Evolutionary conservation across 2,329 filamentous ascomycete species (phyloP).

Genomic region (Tolypocladium amazonense): DNA sequence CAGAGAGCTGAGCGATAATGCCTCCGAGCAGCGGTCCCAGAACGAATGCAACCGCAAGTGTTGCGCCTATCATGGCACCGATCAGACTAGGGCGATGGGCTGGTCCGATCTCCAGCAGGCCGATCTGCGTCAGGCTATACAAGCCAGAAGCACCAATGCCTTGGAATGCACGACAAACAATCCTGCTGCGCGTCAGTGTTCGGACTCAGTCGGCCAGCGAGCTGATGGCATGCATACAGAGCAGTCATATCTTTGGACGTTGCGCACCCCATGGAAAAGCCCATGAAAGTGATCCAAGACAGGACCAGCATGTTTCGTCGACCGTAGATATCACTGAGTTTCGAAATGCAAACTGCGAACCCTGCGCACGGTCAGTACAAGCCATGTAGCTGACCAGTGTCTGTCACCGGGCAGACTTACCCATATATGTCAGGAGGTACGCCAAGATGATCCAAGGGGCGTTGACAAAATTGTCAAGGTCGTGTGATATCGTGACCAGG

Average conservation of each 20-base stretch:
- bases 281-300: constrained; percentile 44
- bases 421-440: constrained; percentile 47
- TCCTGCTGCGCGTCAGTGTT: constrained; percentile 26
- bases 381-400: neutral
- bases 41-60: constrained; percentile 46
- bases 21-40: constrained; percentile 49
- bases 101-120: constrained; percentile 45
- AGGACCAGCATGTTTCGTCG: constrained; percentile 35
- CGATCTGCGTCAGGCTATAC: constrained; percentile 49
- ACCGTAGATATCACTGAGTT: constrained; percentile 50
- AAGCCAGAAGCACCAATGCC: constrained; percentile 51
- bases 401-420: constrained; percentile 15
- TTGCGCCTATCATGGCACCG: constrained; percentile 43
- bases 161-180: constrained; percentile 47
- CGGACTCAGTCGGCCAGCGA: neutral
- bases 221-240: constrained; percentile 27
- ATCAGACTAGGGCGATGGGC: constrained; percentile 40
- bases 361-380: constrained; percentile 21
- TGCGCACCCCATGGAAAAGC: constrained; percentile 44
- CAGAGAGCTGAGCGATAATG: constrained; percentile 38
- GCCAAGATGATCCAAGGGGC: constrained; percentile 45
- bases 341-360: constrained; percentile 48
- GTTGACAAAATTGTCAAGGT: constrained; percentile 38
- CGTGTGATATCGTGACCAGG: constrained; percentile 43
- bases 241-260: constrained; percentile 37